Conservation (phyloP, 257 asterid species). For the Mentha longifolia region DNA sequence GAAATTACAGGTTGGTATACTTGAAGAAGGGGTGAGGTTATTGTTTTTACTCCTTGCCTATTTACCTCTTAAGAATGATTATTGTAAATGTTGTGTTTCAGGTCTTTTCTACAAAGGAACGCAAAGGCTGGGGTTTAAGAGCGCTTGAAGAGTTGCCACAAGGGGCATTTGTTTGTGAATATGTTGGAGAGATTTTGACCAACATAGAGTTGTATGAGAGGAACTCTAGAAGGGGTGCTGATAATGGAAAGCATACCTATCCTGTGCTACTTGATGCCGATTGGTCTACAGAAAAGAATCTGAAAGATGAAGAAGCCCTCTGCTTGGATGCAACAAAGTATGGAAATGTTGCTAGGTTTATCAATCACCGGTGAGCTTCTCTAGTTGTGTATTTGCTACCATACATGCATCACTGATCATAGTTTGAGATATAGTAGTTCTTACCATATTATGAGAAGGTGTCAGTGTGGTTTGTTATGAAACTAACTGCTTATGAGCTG, state of each 20-base stretch:
- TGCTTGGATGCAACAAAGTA: conserved; percentile 72
- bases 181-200: conserved; percentile 70
- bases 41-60: background rate
- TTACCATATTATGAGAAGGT: too few relatives aligned
- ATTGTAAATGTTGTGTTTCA: conserved; percentile 27
- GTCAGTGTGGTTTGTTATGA: too few relatives aligned
- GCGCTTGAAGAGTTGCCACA: conserved; percentile 71
- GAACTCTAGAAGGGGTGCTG: conserved; percentile 38
- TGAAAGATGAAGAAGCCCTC: conserved; percentile 73
- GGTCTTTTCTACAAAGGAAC: conserved; percentile 63
- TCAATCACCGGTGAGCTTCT: conserved; percentile 64
- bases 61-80: background rate
- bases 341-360: conserved; percentile 76
- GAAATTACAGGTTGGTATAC: conserved; percentile 66
- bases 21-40: background rate
- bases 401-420: too few relatives aligned
- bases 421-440: too few relatives aligned
- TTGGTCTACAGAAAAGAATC: conserved; percentile 65
- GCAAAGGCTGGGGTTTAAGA: conserved; percentile 88
- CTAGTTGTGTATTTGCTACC: background rate
- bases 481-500: too few relatives aligned
- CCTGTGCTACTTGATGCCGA: conserved; percentile 78
- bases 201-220: conserved; percentile 64
- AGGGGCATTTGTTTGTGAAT: conserved; percentile 76
- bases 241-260: conserved; percentile 51